phyloP scores from a whole-genome alignment of 345 rosid genomes.

The Schrenkiella parvula region DNA sequence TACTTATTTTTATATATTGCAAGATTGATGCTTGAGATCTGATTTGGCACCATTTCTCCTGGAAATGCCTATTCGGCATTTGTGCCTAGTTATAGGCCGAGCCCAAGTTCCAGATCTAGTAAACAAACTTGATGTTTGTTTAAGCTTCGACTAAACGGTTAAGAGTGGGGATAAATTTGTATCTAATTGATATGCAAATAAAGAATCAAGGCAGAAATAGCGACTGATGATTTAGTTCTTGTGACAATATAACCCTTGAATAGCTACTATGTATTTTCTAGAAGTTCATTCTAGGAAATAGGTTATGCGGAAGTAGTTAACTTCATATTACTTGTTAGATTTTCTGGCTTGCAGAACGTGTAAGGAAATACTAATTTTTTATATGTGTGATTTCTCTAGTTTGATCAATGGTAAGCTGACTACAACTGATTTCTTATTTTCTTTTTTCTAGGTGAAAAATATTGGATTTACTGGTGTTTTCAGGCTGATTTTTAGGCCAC shows the following conservation, averaged over 20 bases:
- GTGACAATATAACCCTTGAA: neutral
- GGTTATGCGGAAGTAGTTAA: neutral
- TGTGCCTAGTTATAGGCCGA: neutral
- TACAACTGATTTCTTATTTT: neutral
- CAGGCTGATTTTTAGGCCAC: conserved; percentile 94
- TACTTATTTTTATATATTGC: neutral
- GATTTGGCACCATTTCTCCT: neutral
- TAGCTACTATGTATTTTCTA: neutral
- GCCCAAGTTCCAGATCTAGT: neutral
- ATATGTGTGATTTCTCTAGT: neutral
- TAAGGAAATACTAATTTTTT: neutral
- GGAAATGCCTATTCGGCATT: neutral
- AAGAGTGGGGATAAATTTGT: neutral
- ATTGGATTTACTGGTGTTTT: conserved; percentile 98
- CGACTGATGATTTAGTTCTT: neutral
- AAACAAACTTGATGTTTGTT: neutral
- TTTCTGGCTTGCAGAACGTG: conserved; percentile 1
- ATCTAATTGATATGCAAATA: neutral
- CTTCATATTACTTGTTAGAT: neutral
- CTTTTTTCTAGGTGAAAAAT: conserved; percentile 72
- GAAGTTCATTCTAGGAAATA: neutral
- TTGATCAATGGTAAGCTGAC: conserved; percentile 6
- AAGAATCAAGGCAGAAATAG: neutral
- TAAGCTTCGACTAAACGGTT: neutral
- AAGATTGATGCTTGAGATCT: conserved; percentile 2